A percentile compares a stretch with the other conserved stretches of the same genome.
These are phyloP conservation scores for Pezizomycotina sp. DNA, from an alignment of 2,329 filamentous ascomycete species.

Conservation along the genomic window DNA sequence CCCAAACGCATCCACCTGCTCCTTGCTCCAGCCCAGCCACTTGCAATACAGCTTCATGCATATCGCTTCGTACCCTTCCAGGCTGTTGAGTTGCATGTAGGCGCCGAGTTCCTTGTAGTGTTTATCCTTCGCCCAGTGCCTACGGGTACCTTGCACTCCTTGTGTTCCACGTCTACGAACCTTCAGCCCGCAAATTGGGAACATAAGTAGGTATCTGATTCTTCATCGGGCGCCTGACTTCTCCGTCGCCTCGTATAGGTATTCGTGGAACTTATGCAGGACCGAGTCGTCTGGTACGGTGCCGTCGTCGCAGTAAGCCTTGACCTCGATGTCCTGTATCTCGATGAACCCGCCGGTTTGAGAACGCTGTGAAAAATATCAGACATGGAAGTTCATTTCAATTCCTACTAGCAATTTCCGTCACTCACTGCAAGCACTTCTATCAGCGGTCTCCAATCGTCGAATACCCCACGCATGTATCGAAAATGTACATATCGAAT, in stretches of 20 bases:
- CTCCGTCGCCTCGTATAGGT: conserved; percentile 13
- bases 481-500: conserved; percentile 22
- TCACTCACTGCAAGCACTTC: too few relatives aligned
- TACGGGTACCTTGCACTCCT: conserved; percentile 29
- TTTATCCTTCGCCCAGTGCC: conserved; percentile 29
- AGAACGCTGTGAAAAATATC: conserved; percentile 15
- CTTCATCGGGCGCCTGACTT: too few relatives aligned
- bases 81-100: conserved; percentile 27
- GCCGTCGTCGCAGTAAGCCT: conserved; percentile 32
- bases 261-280: conserved; percentile 17
- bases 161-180: conserved; percentile 28
- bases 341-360: conserved; percentile 33
- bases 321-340: conserved; percentile 32
- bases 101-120: conserved; percentile 29
- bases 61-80: conserved; percentile 28
- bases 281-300: conserved; percentile 25
- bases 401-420: too few relatives aligned
- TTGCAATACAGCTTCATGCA: conserved; percentile 30
- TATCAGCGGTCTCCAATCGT: too few relatives aligned
- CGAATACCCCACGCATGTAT: conserved; percentile 18
- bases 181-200: too few relatives aligned
- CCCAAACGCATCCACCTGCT: conserved; percentile 24
- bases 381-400: conserved; percentile 18
- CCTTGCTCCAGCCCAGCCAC: conserved; percentile 28
- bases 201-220: too few relatives aligned